These are phyloP conservation scores for Flaveria floridana DNA, from an alignment of 140 eudicot genomes.

Conservation along the genomic window DNA sequence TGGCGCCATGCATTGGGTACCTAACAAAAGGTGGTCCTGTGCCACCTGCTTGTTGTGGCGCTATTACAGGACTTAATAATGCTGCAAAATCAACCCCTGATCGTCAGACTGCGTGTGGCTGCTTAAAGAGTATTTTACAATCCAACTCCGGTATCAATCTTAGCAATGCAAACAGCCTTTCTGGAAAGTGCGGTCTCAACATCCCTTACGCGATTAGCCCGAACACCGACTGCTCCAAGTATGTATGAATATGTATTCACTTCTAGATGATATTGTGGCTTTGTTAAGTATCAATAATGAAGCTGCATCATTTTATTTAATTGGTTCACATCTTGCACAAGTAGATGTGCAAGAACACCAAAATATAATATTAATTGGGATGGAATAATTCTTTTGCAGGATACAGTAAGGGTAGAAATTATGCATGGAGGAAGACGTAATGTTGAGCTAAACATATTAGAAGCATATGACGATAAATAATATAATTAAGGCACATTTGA, in stretches of 20 bases:
- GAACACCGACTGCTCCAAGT: constrained; percentile 44
- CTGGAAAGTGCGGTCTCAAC: constrained; percentile 39
- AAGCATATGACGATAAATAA: constrained; percentile 1
- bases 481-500: neutral
- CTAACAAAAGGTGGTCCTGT: neutral
- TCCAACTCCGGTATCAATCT: neutral
- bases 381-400: neutral
- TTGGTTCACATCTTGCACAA: neutral
- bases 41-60: constrained; percentile 34
- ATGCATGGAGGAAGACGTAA: neutral
- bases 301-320: too few relatives aligned
- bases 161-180: constrained; percentile 26
- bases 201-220: constrained; percentile 51
- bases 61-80: constrained; percentile 25
- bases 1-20: constrained; percentile 34
- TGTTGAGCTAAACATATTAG: neutral
- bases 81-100: constrained; percentile 31
- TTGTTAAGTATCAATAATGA: neutral
- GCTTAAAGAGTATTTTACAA: constrained; percentile 32
- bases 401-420: neutral
- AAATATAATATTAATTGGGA: neutral
- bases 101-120: constrained; percentile 31
- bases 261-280: neutral
- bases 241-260: neutral
- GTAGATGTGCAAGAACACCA: neutral